Conservation (phyloP, 2,329 filamentous ascomycete species). For the Aspergillus pseudoviridinutans region DNA sequence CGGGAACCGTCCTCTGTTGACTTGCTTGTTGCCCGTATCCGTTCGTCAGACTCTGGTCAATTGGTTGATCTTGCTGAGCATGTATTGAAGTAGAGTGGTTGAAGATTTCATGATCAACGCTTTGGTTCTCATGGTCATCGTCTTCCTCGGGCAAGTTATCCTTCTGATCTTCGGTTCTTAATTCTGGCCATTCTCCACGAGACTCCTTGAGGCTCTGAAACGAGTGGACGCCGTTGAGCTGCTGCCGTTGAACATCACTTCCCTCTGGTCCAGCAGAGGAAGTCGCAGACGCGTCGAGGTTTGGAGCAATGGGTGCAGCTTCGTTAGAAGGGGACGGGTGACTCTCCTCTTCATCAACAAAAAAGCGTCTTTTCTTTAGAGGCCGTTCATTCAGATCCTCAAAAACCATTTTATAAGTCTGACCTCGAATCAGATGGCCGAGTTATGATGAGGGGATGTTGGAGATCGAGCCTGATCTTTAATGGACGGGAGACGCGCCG, state of each 20-base stretch:
- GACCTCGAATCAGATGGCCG: background rate
- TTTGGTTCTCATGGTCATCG: background rate
- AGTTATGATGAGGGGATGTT: background rate
- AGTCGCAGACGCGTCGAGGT: slow-evolving; percentile 16
- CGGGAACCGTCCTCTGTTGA: background rate
- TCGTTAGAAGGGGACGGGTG: slow-evolving; percentile 15
- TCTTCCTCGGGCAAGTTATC: background rate
- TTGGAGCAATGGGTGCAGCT: background rate
- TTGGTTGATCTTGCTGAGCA: background rate
- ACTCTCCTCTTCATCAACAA: slow-evolving; percentile 46
- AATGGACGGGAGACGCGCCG: slow-evolving; percentile 25
- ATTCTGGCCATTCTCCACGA: background rate
- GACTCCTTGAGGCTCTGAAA: background rate
- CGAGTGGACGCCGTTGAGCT: background rate
- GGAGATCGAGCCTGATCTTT: background rate
- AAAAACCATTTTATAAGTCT: slow-evolving; percentile 27
- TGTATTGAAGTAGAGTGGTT: background rate
- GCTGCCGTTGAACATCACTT: background rate
- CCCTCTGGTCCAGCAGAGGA: background rate
- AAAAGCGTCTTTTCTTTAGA: slow-evolving; percentile 61
- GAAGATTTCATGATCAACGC: background rate
- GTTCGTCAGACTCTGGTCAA: background rate
- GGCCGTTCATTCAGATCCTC: slow-evolving; percentile 51
- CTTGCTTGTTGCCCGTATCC: background rate
- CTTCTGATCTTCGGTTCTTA: background rate